A percentile compares a stretch with the other conserved stretches of the same genome.
These are phyloP conservation scores for Mycena rebaudengoi DNA, from an alignment of 768 basidiomycete genomes.

Conservation along the genomic window DNA sequence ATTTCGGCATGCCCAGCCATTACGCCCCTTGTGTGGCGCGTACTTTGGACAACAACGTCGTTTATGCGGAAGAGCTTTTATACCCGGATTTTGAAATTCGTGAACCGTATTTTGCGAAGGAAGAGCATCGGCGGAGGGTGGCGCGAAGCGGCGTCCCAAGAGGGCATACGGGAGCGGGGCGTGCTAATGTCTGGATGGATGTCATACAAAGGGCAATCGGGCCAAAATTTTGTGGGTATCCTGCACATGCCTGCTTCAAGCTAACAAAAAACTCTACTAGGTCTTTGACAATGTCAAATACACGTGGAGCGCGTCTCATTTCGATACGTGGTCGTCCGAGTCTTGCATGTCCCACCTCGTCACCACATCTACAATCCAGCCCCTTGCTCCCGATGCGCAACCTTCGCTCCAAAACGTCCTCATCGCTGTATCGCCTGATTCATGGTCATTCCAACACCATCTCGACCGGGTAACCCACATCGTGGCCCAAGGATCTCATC, in stretches of 20 bases:
- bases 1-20: conserved; percentile 18
- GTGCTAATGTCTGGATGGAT: conserved; percentile 12
- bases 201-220: conserved; percentile 18
- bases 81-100: conserved; percentile 26
- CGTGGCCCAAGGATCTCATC: conserved; percentile 15
- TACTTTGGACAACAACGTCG: conserved; percentile 1
- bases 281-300: conserved; percentile 20
- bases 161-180: neutral
- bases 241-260: neutral
- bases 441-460: conserved; percentile 24
- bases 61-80: conserved; percentile 20
- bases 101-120: conserved; percentile 17
- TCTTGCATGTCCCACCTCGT: conserved; percentile 18
- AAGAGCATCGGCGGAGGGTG: conserved; percentile 16
- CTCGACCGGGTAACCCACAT: conserved; percentile 26
- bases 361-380: conserved; percentile 11
- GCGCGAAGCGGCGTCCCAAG: neutral
- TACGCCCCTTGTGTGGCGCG: conserved; percentile 19
- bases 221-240: conserved; percentile 22
- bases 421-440: conserved; percentile 18
- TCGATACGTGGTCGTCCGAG: conserved; percentile 9
- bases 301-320: neutral
- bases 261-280: neutral
- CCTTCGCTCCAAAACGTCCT: neutral
- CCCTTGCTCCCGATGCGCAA: neutral